Percentiles rank a stretch among this genome's conserved stretches.
These are phyloP conservation scores for Tetraselmis striata DNA, from an alignment of 139 green algal species.

Conservation along the genomic window DNA sequence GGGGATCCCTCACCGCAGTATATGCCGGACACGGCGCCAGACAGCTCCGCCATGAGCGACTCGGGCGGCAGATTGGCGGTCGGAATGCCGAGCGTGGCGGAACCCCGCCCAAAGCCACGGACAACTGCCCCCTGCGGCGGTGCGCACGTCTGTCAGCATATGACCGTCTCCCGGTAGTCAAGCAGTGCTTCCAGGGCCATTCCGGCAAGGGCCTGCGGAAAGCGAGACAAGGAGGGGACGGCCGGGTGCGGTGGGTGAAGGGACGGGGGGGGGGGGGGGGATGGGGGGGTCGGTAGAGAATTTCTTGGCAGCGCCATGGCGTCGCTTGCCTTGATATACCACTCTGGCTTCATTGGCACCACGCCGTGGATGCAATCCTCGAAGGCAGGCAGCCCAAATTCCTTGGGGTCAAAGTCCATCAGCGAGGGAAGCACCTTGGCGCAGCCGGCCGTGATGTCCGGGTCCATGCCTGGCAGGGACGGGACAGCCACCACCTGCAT, in stretches of 20 bases:
- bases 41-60: constrained; percentile 9
- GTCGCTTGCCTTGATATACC: constrained; percentile 5
- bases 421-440: constrained; percentile 20
- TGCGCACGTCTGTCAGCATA: too few species aligned
- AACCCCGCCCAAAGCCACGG: constrained; percentile 37
- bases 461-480: background rate
- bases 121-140: constrained; percentile 30
- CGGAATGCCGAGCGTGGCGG: constrained; percentile 29
- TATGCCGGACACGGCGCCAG: constrained; percentile 27
- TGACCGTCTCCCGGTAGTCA: too few species aligned
- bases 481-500: constrained; percentile 30
- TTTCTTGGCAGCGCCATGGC: too few species aligned
- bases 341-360: constrained; percentile 6
- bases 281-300: too few species aligned
- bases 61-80: constrained; percentile 25
- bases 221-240: too few species aligned
- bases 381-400: constrained; percentile 31
- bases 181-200: too few species aligned
- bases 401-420: constrained; percentile 14
- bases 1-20: constrained; percentile 34
- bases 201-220: too few species aligned
- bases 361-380: background rate
- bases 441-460: background rate
- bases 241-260: too few species aligned
- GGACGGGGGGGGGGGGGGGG: too few species aligned